phyloP scores from a whole-genome alignment of 129 eudicot genomes.

The Pulicaria dysenterica region DNA sequence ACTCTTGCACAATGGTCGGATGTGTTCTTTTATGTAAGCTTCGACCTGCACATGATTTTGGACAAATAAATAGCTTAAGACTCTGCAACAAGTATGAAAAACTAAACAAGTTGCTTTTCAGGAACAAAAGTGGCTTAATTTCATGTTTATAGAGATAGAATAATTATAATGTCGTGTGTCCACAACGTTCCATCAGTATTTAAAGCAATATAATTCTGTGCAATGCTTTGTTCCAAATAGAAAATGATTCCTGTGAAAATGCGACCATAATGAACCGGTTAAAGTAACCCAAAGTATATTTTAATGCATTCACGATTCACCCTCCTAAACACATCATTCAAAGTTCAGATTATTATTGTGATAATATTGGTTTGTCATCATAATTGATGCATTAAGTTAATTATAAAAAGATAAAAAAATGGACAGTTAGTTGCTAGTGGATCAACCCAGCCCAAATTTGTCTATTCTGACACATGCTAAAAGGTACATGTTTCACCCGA shows the following conservation, averaged over 20 bases:
- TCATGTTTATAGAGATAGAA: too few species aligned
- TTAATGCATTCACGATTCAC: neutral
- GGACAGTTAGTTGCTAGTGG: neutral
- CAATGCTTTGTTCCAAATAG: too few species aligned
- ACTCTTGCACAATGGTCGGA: conserved; percentile 95
- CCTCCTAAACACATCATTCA: neutral
- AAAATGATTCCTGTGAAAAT: neutral
- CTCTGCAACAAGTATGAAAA: conserved; percentile 6
- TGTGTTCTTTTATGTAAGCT: conserved; percentile 94
- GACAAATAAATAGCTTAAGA: conserved; percentile 11
- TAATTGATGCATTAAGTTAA: neutral
- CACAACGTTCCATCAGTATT: too few species aligned
- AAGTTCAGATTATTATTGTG: neutral
- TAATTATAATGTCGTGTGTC: too few species aligned
- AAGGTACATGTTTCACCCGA: neutral
- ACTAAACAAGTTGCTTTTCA: neutral
- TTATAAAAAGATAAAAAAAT: neutral
- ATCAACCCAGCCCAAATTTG: neutral
- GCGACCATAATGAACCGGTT: neutral
- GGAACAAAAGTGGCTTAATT: too few species aligned
- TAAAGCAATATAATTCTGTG: too few species aligned
- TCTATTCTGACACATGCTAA: too few species aligned
- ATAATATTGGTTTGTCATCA: neutral
- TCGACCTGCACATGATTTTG: conserved; percentile 65
- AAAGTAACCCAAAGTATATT: neutral